These are phyloP conservation scores for Heterococcus sp. DNA, from an alignment of 108 stramenopile species.

Conservation along the genomic window DNA sequence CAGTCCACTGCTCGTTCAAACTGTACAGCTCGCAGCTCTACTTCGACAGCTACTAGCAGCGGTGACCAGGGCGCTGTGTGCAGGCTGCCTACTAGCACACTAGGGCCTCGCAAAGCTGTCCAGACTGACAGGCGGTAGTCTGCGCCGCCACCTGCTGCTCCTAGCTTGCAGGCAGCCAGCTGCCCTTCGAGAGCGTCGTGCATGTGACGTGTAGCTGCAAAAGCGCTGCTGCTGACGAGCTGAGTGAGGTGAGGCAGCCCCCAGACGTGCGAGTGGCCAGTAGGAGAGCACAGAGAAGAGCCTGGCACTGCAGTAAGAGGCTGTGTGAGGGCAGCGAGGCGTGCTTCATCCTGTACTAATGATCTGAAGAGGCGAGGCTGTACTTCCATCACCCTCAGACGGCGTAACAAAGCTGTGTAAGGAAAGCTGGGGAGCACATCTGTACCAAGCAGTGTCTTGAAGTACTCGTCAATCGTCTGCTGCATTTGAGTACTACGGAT, in stretches of 20 bases:
- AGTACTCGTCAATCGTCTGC: background rate
- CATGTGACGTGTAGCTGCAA: background rate
- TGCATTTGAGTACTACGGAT: too few species aligned
- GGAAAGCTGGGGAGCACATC: background rate
- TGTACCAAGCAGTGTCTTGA: background rate
- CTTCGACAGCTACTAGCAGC: too few species aligned
- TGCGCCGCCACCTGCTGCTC: too few species aligned
- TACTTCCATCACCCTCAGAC: background rate
- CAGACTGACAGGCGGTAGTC: too few species aligned
- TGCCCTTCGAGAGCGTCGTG: background rate
- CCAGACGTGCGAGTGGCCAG: background rate
- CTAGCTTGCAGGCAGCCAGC: too few species aligned
- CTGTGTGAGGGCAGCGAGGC: background rate
- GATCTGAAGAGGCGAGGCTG: background rate
- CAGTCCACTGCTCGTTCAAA: too few species aligned
- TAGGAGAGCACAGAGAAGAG: too few species aligned
- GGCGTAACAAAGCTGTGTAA: background rate
- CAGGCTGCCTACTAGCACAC: too few species aligned
- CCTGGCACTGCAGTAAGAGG: too few species aligned
- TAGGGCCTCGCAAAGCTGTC: too few species aligned
- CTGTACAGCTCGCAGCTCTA: too few species aligned
- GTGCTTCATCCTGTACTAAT: background rate
- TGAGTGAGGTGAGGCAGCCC: background rate
- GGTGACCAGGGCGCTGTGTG: too few species aligned
- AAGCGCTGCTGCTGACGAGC: background rate